A percentile compares a stretch with the other conserved stretches of the same genome.
Conservation (phyloP, 768 basidiomycete genomes). For the Termitomyces sp. region DNA sequence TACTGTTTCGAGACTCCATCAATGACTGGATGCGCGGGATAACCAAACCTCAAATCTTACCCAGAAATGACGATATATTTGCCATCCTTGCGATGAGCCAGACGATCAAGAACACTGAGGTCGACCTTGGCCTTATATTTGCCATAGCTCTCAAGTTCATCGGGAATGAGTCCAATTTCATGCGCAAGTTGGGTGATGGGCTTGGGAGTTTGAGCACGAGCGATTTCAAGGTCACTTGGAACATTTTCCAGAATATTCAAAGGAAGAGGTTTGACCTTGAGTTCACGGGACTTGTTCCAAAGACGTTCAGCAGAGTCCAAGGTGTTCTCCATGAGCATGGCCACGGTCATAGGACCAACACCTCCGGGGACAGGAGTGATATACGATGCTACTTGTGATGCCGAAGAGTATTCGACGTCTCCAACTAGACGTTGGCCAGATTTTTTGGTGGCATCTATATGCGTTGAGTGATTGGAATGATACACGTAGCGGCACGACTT, state of each 20-base stretch:
- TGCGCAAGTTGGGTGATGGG: conserved; percentile 75
- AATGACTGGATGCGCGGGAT: not conserved
- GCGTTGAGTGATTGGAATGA: not conserved
- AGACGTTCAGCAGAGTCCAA: conserved; percentile 75
- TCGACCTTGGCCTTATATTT: conserved; percentile 98
- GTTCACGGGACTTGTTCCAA: conserved; percentile 61
- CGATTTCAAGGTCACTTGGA: conserved; percentile 95
- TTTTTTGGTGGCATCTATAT: conserved; percentile 80
- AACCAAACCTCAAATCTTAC: conserved; percentile 27
- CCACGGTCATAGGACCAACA: conserved; percentile 99
- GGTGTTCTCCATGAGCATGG: conserved; percentile 96
- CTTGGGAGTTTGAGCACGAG: conserved; percentile 92
- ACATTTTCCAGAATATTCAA: conserved; percentile 81
- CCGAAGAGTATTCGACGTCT: conserved; percentile 84
- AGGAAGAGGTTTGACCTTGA: conserved; percentile 72
- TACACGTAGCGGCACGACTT: conserved; percentile 1
- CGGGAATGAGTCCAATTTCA: conserved; percentile 81
- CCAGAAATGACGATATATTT: conserved; percentile 97
- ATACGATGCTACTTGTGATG: conserved; percentile 71
- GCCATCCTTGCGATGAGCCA: conserved; percentile 81
- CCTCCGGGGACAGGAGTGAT: conserved; percentile 99
- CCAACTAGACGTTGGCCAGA: conserved; percentile 94
- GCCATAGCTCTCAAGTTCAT: conserved; percentile 92
- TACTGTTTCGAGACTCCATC: conserved; percentile 38
- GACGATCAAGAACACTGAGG: conserved; percentile 77